phyloP scores from a whole-genome alignment of 345 rosid genomes.

The Populus tremula region DNA sequence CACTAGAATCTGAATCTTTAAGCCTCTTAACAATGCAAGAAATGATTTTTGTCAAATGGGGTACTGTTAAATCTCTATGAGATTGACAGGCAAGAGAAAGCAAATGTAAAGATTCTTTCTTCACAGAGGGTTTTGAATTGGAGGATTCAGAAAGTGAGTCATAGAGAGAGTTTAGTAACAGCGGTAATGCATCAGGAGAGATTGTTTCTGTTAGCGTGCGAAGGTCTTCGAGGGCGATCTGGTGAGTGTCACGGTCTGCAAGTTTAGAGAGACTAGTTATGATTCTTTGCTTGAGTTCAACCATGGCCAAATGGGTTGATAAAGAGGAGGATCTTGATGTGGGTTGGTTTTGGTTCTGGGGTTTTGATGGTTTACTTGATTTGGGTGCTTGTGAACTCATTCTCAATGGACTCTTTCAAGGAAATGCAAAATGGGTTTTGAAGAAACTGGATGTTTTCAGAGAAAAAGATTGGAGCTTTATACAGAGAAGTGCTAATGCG shows the following conservation, averaged over 20 bases:
- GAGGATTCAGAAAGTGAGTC: conserved; percentile 57
- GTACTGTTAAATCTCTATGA: conserved; percentile 60
- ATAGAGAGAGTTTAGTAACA: conserved; percentile 85
- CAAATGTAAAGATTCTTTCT: conserved; percentile 74
- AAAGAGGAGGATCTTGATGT: conserved; percentile 55
- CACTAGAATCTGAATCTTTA: conserved; percentile 88
- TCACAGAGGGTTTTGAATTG: conserved; percentile 84
- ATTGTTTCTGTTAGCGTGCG: conserved; percentile 63
- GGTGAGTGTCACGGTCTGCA: conserved; percentile 91
- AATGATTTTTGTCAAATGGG: conserved; percentile 71
- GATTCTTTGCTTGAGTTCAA: conserved; percentile 84
- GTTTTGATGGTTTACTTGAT: conserved; percentile 42
- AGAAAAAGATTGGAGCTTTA: not conserved
- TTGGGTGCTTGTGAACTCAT: conserved; percentile 57
- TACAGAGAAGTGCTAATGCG: not conserved
- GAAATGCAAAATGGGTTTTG: not conserved
- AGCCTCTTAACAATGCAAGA: conserved; percentile 68
- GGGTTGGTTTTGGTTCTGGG: conserved; percentile 30
- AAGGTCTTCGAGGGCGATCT: conserved; percentile 91
- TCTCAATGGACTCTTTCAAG: not conserved
- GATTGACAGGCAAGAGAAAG: conserved; percentile 56
- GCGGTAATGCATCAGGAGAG: conserved; percentile 71
- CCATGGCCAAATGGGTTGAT: conserved; percentile 87
- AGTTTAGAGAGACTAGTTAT: conserved; percentile 85
- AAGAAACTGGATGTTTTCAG: not conserved